Evolutionary conservation across 148 eudicot species (phyloP).

Genomic region (Selenicereus undatus): DNA sequence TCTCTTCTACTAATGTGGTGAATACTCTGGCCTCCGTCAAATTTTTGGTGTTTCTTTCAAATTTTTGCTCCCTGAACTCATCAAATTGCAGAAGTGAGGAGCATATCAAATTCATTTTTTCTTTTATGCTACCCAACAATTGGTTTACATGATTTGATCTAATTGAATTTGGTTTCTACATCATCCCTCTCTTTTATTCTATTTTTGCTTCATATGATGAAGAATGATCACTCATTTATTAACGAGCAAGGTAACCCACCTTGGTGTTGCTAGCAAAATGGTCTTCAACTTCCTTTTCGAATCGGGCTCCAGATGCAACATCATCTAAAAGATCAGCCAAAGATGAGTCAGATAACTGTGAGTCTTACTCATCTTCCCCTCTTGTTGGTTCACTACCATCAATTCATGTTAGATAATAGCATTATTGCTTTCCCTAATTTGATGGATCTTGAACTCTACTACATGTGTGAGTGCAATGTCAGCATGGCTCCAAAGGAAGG

Average conservation of each 20-base stretch:
- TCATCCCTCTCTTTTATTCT: neutral
- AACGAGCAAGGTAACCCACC: slow-evolving; percentile 35
- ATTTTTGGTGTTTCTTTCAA: slow-evolving; percentile 84
- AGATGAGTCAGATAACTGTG: neutral
- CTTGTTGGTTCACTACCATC: no score
- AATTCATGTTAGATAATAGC: neutral
- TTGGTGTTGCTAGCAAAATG: slow-evolving; percentile 88
- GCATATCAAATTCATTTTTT: neutral
- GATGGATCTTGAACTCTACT: neutral
- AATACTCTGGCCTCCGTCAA: slow-evolving; percentile 92
- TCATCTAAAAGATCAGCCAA: slow-evolving; percentile 46
- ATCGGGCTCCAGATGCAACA: slow-evolving; percentile 71
- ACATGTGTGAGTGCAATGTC: slow-evolving; percentile 90
- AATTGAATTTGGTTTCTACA: neutral
- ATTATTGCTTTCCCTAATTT: neutral
- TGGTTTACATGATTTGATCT: neutral
- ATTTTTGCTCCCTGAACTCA: slow-evolving; percentile 74
- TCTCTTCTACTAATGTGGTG: slow-evolving; percentile 68
- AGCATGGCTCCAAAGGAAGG: no score
- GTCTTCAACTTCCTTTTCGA: slow-evolving; percentile 87
- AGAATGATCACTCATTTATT: neutral
- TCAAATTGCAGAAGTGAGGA: slow-evolving; percentile 13
- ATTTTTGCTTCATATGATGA: neutral
- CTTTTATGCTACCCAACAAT: neutral
- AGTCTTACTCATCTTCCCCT: slow-evolving; percentile 37